Base-by-base conservation (phyloP, 257 asterid genomes). In the Paulownia fortunei region DNA sequence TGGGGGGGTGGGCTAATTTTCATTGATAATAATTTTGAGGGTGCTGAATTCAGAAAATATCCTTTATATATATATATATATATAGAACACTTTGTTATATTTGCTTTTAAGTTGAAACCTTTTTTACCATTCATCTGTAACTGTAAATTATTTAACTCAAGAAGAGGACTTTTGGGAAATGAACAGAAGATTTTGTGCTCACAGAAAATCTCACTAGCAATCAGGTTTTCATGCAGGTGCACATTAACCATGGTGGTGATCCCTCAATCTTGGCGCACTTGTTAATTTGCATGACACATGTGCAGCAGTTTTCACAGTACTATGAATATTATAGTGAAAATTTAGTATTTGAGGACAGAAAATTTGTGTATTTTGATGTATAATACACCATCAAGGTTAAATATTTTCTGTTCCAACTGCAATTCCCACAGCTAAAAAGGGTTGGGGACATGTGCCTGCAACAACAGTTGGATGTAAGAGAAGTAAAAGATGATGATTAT, bases 371-470 rank as follows among this genome's bases (percentile, higher is more conserved):
- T 88, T 88, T 92, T 76, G 89, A 84, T 86, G 92, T 71, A 73
- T 69, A 44, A 63, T 49, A 54, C 23, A 26, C 26, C 8, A 68
- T 65, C 49, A 77, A 58, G 71, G 44, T 62, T 63, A 37, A 67
- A 5, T 11, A 36, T 51, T 26, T 66, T 58, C 37, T 61, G 68
- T 23, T 61, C 68, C 68, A 58, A 54, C 6, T 77, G 37, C 74
- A 64, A 76, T 58, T 73, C 77, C 58, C 77, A 27, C 12, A 69
- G 63, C 21, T 63, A 15, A 68, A 73, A 74, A 55, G 84, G 67
- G 83, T 79, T 74, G 84, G 93, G 76, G 91, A 82, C 88, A 87
- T 84, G 88, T 87, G 89, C 80, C 97, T 87, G 96, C 92, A 91
- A 85, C 58, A 84, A 78, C 90, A 86, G 88, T 67, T 67, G 62